Percentiles rank a stretch among this genome's conserved stretches.
These are phyloP conservation scores for Cadophora luteo-olivacea DNA, from an alignment of 2,329 filamentous ascomycete species.

Conservation along the genomic window DNA sequence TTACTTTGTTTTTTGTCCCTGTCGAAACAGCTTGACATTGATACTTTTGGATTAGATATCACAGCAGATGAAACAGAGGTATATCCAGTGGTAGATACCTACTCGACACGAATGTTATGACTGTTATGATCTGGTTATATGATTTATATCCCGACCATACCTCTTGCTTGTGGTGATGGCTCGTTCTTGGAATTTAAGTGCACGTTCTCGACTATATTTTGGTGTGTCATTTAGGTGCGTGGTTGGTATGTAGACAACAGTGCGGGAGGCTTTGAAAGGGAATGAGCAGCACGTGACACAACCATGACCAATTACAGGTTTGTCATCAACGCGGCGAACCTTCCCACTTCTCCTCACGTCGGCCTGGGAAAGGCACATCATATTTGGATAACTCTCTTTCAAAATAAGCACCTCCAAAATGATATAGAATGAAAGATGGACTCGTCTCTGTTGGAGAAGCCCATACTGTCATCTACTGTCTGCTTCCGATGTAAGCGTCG, in stretches of 20 bases:
- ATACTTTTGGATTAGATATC: constrained; percentile 1
- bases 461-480: constrained; percentile 14
- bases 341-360: neutral
- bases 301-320: neutral
- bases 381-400: neutral
- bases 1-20: neutral
- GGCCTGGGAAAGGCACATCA: neutral
- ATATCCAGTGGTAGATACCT: neutral
- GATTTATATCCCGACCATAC: too few relatives aligned
- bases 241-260: too few relatives aligned
- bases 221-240: neutral
- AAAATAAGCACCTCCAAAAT: neutral
- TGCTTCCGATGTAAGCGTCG: constrained; percentile 28
- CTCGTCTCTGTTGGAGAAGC: neutral
- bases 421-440: neutral
- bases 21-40: neutral
- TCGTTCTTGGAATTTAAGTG: too few relatives aligned
- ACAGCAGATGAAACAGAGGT: neutral
- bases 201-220: too few relatives aligned
- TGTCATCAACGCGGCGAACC: neutral
- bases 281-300: neutral
- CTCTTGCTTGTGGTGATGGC: too few relatives aligned
- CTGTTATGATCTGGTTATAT: constrained; percentile 2
- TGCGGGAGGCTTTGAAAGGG: too few relatives aligned
- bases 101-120: constrained; percentile 4